These are phyloP conservation scores for Bromus sterilis DNA, from an alignment of 176 grass and related monocot species.

Conservation along the genomic window DNA sequence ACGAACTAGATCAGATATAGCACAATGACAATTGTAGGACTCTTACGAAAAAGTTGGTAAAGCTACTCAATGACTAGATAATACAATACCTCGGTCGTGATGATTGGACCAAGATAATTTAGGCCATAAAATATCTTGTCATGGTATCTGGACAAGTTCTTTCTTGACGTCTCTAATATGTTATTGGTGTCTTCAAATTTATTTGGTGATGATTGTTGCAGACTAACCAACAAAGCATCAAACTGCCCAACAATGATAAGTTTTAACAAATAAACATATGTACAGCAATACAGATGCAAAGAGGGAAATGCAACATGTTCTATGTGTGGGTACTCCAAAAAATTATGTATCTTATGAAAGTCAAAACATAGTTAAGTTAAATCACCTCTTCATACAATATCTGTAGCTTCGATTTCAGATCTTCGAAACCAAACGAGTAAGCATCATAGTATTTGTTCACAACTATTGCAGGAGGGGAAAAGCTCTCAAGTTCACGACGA, in stretches of 20 bases:
- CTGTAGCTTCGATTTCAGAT: constrained; percentile 43
- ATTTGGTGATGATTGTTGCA: constrained; percentile 49
- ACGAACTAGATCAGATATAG: constrained; percentile 3
- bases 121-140: constrained; percentile 49
- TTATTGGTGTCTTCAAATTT: constrained; percentile 58
- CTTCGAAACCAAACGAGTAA: constrained; percentile 37
- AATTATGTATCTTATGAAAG: neutral
- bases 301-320: neutral
- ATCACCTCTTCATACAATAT: constrained; percentile 36
- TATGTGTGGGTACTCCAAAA: constrained; percentile 6
- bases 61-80: neutral
- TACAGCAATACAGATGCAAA: neutral
- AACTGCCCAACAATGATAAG: constrained; percentile 23
- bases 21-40: constrained; percentile 5
- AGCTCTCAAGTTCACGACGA: constrained; percentile 40
- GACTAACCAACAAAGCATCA: constrained; percentile 36
- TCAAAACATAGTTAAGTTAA: constrained; percentile 14
- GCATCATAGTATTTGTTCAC: constrained; percentile 54
- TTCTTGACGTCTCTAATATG: constrained; percentile 51
- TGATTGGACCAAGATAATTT: constrained; percentile 44
- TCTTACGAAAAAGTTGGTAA: neutral
- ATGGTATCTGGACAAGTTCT: constrained; percentile 36
- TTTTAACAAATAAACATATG: constrained; percentile 3
- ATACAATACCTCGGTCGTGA: constrained; percentile 43
- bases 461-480: constrained; percentile 29